Percentiles rank a stretch among this genome's conserved stretches.
Conservation (phyloP, 192 early-diverging fungal species). For the Podochytrium sp. region DNA sequence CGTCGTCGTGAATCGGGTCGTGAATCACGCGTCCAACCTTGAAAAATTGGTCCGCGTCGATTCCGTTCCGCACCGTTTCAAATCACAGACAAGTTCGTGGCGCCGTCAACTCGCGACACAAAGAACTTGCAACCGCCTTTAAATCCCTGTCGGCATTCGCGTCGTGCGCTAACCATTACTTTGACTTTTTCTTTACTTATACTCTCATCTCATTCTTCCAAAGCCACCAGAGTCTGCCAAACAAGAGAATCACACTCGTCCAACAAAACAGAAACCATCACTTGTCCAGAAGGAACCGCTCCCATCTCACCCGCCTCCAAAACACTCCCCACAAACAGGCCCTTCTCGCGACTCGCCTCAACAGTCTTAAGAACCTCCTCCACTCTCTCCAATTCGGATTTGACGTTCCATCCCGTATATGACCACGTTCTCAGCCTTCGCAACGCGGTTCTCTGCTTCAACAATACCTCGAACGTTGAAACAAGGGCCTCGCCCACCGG, state of each 20-base stretch:
- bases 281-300: slow-evolving; percentile 26
- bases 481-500: slow-evolving; percentile 33
- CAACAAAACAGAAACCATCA: slow-evolving; percentile 5
- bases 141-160: too few relatives aligned
- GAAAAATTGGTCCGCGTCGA: slow-evolving; percentile 85
- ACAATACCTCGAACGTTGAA: slow-evolving; percentile 22
- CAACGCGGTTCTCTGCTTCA: slow-evolving; percentile 24
- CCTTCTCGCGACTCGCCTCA: background rate
- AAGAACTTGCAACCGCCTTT: slow-evolving; percentile 83
- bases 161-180: too few relatives aligned
- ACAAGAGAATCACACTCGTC: slow-evolving; percentile 31
- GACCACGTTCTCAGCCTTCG: slow-evolving; percentile 8
- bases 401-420: slow-evolving; percentile 19
- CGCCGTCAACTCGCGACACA: slow-evolving; percentile 90
- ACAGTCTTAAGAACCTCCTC: slow-evolving; percentile 16
- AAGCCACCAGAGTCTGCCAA: too few relatives aligned
- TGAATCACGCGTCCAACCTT: slow-evolving; percentile 83
- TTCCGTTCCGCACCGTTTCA: slow-evolving; percentile 76
- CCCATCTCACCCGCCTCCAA: background rate
- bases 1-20: slow-evolving; percentile 77
- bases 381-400: background rate
- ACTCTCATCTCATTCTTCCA: background rate
- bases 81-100: slow-evolving; percentile 91
- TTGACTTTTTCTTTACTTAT: background rate
- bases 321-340: slow-evolving; percentile 14